Conservation (phyloP, 441 rosid species). For the Adansonia gregorii region DNA sequence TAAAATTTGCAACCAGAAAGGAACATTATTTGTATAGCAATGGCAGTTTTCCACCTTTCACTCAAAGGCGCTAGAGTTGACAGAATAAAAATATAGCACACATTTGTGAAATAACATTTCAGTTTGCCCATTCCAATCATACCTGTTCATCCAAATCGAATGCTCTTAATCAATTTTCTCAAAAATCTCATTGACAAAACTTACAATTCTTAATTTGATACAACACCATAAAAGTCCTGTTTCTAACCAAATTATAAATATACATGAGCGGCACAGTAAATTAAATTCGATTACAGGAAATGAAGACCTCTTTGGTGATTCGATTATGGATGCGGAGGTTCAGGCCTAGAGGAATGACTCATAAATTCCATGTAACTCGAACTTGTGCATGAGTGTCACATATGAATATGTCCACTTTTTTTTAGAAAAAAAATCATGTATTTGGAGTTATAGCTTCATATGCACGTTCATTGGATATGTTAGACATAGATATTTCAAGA, state of each 20-base stretch:
- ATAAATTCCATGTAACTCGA: background rate
- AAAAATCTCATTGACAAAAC: background rate
- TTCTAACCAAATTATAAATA: constrained; percentile 9
- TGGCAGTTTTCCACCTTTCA: background rate
- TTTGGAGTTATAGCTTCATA: background rate
- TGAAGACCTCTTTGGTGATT: background rate
- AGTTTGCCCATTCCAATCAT: constrained; percentile 2
- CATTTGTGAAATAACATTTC: background rate
- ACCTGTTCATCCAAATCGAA: background rate
- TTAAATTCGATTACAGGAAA: background rate
- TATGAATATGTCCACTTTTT: background rate
- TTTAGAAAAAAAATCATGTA: background rate
- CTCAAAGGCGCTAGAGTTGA: background rate
- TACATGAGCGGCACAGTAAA: background rate
- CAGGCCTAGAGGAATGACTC: background rate
- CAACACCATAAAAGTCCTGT: background rate
- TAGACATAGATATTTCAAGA: background rate
- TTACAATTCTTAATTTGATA: background rate
- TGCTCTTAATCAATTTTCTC: background rate
- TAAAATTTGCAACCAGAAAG: background rate
- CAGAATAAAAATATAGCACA: background rate
- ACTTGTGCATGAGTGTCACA: background rate
- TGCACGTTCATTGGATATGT: background rate
- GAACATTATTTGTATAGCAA: background rate
- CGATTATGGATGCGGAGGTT: background rate